phyloP scores from a whole-genome alignment of 371 early-diverging fungal species.

The Saksenaea oblongispora region DNA sequence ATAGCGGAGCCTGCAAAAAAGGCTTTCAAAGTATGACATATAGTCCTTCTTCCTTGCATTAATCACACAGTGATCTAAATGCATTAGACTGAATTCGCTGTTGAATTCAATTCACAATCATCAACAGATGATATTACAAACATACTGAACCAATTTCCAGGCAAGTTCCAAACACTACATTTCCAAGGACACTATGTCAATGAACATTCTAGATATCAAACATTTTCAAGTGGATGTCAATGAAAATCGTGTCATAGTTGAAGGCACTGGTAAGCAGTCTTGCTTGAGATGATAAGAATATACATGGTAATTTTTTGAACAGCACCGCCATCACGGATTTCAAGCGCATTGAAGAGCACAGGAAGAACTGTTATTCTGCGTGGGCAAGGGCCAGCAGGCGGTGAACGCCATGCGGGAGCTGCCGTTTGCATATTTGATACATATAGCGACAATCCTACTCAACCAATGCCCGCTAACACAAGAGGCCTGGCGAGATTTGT shows the following conservation, averaged over 20 bases:
- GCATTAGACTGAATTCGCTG: conserved; percentile 70
- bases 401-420: conserved; percentile 61
- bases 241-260: conserved; percentile 57
- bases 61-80: neutral
- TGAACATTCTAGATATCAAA: conserved; percentile 47
- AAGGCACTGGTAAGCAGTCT: conserved; percentile 50
- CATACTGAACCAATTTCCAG: conserved; percentile 49
- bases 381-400: conserved; percentile 66
- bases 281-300: neutral
- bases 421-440: conserved; percentile 88
- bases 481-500: conserved; percentile 77
- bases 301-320: neutral
- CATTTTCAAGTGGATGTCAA: conserved; percentile 53
- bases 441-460: conserved; percentile 34
- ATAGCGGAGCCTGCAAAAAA: neutral
- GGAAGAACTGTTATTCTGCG: conserved; percentile 72
- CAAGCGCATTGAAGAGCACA: conserved; percentile 54
- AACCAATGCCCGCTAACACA: conserved; percentile 36
- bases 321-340: conserved; percentile 64
- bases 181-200: too few relatives aligned
- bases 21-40: neutral
- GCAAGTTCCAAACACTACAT: conserved; percentile 31
- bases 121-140: conserved; percentile 64
- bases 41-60: too few relatives aligned
- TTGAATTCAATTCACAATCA: conserved; percentile 74